A percentile compares a stretch with the other conserved stretches of the same genome.
Conservation (phyloP, 345 rosid genomes). For the Aurinia saxatilis region DNA sequence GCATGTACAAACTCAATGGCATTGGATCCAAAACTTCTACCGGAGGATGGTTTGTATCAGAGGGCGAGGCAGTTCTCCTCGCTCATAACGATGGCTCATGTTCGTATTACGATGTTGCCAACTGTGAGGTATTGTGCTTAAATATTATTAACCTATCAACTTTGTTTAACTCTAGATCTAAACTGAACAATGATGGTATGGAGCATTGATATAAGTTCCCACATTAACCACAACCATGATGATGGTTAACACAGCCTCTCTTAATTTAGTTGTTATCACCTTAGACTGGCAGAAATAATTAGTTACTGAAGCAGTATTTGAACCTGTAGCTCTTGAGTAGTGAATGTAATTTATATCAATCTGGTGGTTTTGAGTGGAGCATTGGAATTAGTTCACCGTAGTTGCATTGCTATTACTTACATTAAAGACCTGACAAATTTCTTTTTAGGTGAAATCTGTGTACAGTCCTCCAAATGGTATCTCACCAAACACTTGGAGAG, state of each 20-base stretch:
- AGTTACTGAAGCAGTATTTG: not conserved
- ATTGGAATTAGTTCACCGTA: too few relatives aligned
- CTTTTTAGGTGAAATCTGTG: constrained; percentile 69
- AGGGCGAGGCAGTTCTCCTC: constrained; percentile 91
- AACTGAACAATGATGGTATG: not conserved
- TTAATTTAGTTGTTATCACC: not conserved
- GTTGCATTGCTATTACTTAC: not conserved
- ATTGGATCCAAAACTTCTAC: constrained; percentile 65
- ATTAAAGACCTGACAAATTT: not conserved
- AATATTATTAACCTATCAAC: not conserved
- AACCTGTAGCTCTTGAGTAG: not conserved
- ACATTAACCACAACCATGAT: not conserved
- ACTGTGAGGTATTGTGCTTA: constrained; percentile 59
- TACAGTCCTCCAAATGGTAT: constrained; percentile 65
- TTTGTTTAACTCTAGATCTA: not conserved
- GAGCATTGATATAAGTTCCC: not conserved
- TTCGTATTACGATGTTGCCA: constrained; percentile 74
- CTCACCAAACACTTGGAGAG: constrained; percentile 76
- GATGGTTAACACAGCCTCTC: not conserved
- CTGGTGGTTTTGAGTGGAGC: not conserved
- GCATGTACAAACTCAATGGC: constrained; percentile 46
- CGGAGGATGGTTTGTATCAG: constrained; percentile 98
- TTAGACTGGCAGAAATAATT: not conserved
- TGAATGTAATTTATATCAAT: not conserved
- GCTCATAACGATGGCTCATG: constrained; percentile 90